Percentiles rank a stretch among this genome's conserved stretches.
These are phyloP conservation scores for Arabidopsis arenosa DNA, from an alignment of 345 rosid species.

Conservation along the genomic window DNA sequence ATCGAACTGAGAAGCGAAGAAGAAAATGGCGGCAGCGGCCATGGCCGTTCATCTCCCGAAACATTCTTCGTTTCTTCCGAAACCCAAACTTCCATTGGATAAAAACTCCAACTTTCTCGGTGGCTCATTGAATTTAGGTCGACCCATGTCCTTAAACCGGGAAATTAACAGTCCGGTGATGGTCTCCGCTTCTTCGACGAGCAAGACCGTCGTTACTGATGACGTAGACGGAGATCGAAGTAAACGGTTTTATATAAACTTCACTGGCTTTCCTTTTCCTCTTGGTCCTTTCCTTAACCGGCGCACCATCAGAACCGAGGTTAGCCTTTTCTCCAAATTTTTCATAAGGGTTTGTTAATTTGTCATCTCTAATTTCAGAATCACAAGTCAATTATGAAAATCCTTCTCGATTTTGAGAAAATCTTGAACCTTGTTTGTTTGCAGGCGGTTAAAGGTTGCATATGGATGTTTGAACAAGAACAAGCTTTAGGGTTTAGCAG, in stretches of 20 bases:
- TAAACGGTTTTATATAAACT: slow-evolving; percentile 75
- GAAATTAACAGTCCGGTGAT: slow-evolving; percentile 48
- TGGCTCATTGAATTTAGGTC: slow-evolving; percentile 54
- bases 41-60: slow-evolving; percentile 64
- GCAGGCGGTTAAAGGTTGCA: slow-evolving; percentile 83
- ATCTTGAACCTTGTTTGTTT: slow-evolving; percentile 1
- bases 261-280: slow-evolving; percentile 97
- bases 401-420: neutral
- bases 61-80: slow-evolving; percentile 49
- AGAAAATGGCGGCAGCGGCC: slow-evolving; percentile 57
- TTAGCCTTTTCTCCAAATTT: slow-evolving; percentile 37
- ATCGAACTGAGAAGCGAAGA: slow-evolving; percentile 29
- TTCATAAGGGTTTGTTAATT: neutral
- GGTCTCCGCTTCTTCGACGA: slow-evolving; percentile 56
- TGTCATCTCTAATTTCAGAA: neutral
- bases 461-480: slow-evolving; percentile 99
- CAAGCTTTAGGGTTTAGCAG: slow-evolving; percentile 98
- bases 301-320: slow-evolving; percentile 88
- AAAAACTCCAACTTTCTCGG: slow-evolving; percentile 51
- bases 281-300: slow-evolving; percentile 97
- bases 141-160: slow-evolving; percentile 48
- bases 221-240: slow-evolving; percentile 40
- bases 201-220: slow-evolving; percentile 41
- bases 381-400: neutral
- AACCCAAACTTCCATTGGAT: slow-evolving; percentile 50